Evolutionary conservation across 2,329 filamentous ascomycete genomes (phyloP).

Genomic region (Claviceps sp.): DNA sequence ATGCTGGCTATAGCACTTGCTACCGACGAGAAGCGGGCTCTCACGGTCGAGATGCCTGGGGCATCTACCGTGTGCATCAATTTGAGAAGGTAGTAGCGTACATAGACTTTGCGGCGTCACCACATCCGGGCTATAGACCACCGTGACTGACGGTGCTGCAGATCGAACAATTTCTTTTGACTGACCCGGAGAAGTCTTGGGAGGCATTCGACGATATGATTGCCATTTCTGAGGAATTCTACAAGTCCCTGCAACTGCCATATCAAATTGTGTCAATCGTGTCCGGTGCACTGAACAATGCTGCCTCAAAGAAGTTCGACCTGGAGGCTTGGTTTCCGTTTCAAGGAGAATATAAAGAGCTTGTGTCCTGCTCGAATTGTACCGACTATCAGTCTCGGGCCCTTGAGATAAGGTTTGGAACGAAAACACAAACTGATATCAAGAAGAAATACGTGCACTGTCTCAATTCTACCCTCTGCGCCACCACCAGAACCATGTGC

Average conservation of each 20-base stretch:
- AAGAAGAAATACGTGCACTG: slow-evolving; percentile 91
- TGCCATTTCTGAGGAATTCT: slow-evolving; percentile 80
- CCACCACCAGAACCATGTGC: slow-evolving; percentile 84
- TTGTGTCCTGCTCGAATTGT: slow-evolving; percentile 96
- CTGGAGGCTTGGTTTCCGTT: slow-evolving; percentile 94
- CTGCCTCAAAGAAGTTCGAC: slow-evolving; percentile 76
- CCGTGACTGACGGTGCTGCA: slow-evolving; percentile 6
- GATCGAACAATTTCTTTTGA: slow-evolving; percentile 67
- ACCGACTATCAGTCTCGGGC: slow-evolving; percentile 94
- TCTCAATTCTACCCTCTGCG: slow-evolving; percentile 79
- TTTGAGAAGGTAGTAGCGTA: slow-evolving; percentile 62
- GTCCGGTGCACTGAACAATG: slow-evolving; percentile 80
- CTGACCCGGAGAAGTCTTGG: slow-evolving; percentile 85
- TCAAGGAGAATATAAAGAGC: slow-evolving; percentile 96
- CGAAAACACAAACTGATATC: slow-evolving; percentile 71
- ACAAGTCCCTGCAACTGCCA: slow-evolving; percentile 75
- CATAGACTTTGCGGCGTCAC: neutral
- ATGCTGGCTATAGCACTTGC: slow-evolving; percentile 85
- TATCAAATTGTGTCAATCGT: slow-evolving; percentile 92
- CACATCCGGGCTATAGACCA: neutral
- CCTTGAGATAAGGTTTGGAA: slow-evolving; percentile 81
- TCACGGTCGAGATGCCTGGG: slow-evolving; percentile 82
- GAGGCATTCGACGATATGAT: slow-evolving; percentile 93
- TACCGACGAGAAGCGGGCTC: slow-evolving; percentile 92
- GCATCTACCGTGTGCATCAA: slow-evolving; percentile 94